Evolutionary conservation across 2,329 filamentous ascomycete species (phyloP).

Genomic region (Neonectria punicea): DNA sequence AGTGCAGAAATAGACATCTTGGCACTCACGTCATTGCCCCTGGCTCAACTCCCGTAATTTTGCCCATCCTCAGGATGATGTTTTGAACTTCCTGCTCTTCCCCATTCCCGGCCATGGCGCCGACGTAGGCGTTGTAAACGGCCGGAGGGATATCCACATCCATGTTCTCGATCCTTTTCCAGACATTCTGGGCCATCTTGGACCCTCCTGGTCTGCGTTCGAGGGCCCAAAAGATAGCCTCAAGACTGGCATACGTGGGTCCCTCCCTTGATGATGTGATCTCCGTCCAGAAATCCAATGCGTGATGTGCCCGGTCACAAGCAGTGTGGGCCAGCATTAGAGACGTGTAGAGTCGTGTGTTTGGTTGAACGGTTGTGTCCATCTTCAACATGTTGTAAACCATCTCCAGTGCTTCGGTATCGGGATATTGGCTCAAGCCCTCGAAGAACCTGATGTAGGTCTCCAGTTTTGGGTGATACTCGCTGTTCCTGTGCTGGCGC

Average conservation of each 20-base stretch:
- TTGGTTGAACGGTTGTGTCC: conserved; percentile 81
- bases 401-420: conserved; percentile 72
- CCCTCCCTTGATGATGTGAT: conserved; percentile 88
- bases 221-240: conserved; percentile 83
- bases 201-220: conserved; percentile 70
- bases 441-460: conserved; percentile 84
- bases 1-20: not conserved
- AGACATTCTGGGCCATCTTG: conserved; percentile 72
- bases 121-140: conserved; percentile 82
- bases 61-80: conserved; percentile 74
- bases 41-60: conserved; percentile 73
- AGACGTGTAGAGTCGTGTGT: conserved; percentile 81
- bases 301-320: conserved; percentile 72
- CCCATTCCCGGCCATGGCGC: conserved; percentile 78
- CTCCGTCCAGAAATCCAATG: conserved; percentile 84
- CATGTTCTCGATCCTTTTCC: conserved; percentile 76
- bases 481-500: conserved; percentile 76
- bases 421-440: conserved; percentile 70
- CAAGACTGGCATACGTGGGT: conserved; percentile 82
- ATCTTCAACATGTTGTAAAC: conserved; percentile 96
- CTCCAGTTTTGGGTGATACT: conserved; percentile 73
- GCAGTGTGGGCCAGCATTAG: conserved; percentile 87
- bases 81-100: conserved; percentile 74
- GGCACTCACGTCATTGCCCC: conserved; percentile 75
- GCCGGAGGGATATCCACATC: conserved; percentile 80